These are phyloP conservation scores for Aspergillus felis DNA, from an alignment of 2,329 filamentous ascomycete species.

Conservation along the genomic window DNA sequence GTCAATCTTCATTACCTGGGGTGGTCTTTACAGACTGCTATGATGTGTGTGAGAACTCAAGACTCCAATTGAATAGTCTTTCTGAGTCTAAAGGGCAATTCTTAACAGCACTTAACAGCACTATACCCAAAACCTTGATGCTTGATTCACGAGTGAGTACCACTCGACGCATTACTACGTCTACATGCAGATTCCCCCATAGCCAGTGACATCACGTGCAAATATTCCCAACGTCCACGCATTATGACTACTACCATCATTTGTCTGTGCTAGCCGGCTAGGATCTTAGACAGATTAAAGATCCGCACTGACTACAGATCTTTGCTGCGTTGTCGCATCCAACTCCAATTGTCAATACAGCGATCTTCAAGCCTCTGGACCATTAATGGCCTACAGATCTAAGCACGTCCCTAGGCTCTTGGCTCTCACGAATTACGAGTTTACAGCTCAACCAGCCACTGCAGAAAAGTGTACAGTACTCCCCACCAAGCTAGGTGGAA, in stretches of 20 bases:
- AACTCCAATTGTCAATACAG: constrained; percentile 11
- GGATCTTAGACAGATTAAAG: constrained; percentile 6
- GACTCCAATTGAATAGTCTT: neutral
- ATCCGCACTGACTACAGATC: constrained; percentile 10
- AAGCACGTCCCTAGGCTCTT: neutral
- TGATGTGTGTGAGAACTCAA: neutral
- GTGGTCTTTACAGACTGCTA: constrained; percentile 1
- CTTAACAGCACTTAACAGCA: constrained; percentile 1
- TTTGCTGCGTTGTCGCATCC: constrained; percentile 16
- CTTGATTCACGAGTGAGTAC: neutral
- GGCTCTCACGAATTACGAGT: neutral
- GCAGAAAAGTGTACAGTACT: neutral
- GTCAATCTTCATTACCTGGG: constrained; percentile 5
- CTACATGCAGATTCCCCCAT: neutral
- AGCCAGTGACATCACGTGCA: constrained; percentile 9
- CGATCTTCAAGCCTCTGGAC: neutral
- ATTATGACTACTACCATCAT: constrained; percentile 1
- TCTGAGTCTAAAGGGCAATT: neutral
- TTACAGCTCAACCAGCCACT: neutral
- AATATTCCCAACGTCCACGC: constrained; percentile 6
- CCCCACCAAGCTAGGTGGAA: neutral
- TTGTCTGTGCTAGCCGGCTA: neutral
- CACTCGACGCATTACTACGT: neutral
- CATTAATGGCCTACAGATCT: neutral
- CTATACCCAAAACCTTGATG: neutral